Evolutionary conservation across 257 asterid species (phyloP).

Genomic region (Solanum virginianum): DNA sequence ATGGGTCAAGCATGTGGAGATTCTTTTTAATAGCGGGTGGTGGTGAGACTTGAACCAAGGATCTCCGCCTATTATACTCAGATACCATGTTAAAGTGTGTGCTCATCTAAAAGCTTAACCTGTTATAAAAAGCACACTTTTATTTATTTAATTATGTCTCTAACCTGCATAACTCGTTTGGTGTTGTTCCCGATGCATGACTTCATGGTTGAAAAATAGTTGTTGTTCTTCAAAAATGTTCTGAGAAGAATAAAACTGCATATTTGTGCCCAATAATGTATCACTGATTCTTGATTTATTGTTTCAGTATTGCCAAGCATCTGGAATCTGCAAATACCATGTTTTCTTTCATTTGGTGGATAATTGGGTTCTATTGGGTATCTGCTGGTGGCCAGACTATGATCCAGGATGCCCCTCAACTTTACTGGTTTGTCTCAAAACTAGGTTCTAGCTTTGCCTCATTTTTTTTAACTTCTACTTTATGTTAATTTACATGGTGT

Average conservation of each 20-base stretch:
- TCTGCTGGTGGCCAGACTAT: slow-evolving; percentile 67
- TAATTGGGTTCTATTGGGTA: slow-evolving; percentile 94
- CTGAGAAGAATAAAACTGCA: neutral
- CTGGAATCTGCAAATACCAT: slow-evolving; percentile 90
- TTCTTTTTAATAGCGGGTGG: neutral
- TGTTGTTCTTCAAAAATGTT: neutral
- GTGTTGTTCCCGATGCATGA: neutral
- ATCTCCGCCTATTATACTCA: neutral
- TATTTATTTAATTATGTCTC: neutral
- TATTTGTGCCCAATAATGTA: neutral
- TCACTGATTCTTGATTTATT: slow-evolving; percentile 26
- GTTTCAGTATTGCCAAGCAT: slow-evolving; percentile 77
- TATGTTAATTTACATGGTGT: neutral
- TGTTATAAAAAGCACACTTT: neutral
- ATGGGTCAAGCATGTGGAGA: neutral
- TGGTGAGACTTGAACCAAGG: neutral
- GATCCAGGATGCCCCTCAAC: slow-evolving; percentile 70
- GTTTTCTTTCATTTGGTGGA: slow-evolving; percentile 99
- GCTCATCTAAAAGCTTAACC: neutral
- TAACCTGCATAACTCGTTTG: neutral
- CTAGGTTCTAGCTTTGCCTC: slow-evolving; percentile 50
- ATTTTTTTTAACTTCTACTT: slow-evolving; percentile 17
- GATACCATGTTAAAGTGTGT: neutral
- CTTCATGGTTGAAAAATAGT: neutral
- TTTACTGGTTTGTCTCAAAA: slow-evolving; percentile 81